Percentiles rank a stretch among this genome's conserved stretches.
These are phyloP conservation scores for Wickerhamomyces chambardii DNA, from an alignment of 805 yeast genomes.

Conservation along the genomic window DNA sequence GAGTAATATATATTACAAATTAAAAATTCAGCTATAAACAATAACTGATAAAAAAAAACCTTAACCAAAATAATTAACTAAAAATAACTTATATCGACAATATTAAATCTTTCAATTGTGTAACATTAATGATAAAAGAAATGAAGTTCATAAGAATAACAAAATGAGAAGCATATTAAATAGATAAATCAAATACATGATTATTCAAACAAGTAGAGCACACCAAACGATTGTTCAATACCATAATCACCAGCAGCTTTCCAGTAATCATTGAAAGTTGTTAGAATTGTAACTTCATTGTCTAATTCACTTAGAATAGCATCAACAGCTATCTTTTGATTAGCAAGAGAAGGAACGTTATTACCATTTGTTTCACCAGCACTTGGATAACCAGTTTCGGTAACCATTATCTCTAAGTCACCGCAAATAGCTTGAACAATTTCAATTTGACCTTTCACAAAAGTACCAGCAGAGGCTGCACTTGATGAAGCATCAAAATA, in stretches of 20 bases:
- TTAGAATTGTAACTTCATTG: constrained; percentile 58
- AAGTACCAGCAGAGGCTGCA: constrained; percentile 66
- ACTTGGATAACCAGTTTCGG: constrained; percentile 90
- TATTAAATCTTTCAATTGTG: too few relatives aligned
- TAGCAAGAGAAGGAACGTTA: constrained; percentile 60
- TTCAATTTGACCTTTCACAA: constrained; percentile 53
- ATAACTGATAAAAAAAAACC: too few relatives aligned
- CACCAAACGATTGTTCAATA: constrained; percentile 85
- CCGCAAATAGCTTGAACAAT: constrained; percentile 48
- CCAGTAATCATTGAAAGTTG: constrained; percentile 85
- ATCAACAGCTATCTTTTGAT: constrained; percentile 64
- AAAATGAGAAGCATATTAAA: too few relatives aligned
- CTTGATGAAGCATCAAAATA: constrained; percentile 60
- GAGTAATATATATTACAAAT: too few relatives aligned
- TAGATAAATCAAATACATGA: too few relatives aligned
- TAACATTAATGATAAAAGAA: too few relatives aligned
- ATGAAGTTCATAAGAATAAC: too few relatives aligned
- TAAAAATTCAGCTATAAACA: too few relatives aligned
- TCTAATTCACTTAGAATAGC: constrained; percentile 51
- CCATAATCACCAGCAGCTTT: constrained; percentile 76
- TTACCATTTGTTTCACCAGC: constrained; percentile 63
- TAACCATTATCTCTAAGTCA: constrained; percentile 44
- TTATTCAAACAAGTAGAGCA: constrained; percentile 22
- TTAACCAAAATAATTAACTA: too few relatives aligned
- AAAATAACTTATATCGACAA: too few relatives aligned